Conservation (phyloP, 78 protist genomes). For the Emiliania huxleyi region DNA sequence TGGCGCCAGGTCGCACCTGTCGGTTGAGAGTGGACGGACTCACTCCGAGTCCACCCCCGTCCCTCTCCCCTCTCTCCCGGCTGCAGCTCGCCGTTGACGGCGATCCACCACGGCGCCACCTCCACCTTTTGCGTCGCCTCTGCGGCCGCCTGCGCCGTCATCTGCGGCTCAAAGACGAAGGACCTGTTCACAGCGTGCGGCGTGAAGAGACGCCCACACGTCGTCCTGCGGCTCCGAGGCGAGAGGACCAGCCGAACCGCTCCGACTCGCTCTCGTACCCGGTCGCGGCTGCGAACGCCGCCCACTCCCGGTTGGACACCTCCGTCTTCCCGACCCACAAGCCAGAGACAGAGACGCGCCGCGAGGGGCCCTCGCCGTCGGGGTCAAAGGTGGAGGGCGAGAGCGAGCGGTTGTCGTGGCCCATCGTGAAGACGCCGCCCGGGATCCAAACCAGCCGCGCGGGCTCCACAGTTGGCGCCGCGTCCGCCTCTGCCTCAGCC, state of each 20-base stretch:
- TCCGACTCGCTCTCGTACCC: slow-evolving; percentile 38
- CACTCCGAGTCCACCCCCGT: no score
- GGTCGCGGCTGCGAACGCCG: slow-evolving; percentile 39
- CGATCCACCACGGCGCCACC: slow-evolving; percentile 31
- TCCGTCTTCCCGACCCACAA: not conserved
- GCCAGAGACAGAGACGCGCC: not conserved
- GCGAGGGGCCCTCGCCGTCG: slow-evolving; percentile 1
- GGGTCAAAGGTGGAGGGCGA: not conserved
- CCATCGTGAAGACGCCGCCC: not conserved
- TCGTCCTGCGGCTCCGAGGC: no score
- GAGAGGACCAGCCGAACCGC: slow-evolving; percentile 55
- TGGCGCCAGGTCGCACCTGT: slow-evolving; percentile 11
- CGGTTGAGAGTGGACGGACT: no score
- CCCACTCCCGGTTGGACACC: slow-evolving; percentile 35
- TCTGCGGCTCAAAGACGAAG: slow-evolving; percentile 45
- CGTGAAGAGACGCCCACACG: no score
- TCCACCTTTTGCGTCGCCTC: not conserved
- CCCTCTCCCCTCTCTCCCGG: no score
- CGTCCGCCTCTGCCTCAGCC: no score
- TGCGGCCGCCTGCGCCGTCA: not conserved
- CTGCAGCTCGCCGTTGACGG: slow-evolving; percentile 7
- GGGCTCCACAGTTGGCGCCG: not conserved
- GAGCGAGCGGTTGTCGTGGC: not conserved
- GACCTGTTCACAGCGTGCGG: no score
- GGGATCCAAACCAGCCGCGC: not conserved